These are phyloP conservation scores for Phialophora tarda DNA, from an alignment of 2,329 filamentous ascomycete genomes.

Conservation along the genomic window DNA sequence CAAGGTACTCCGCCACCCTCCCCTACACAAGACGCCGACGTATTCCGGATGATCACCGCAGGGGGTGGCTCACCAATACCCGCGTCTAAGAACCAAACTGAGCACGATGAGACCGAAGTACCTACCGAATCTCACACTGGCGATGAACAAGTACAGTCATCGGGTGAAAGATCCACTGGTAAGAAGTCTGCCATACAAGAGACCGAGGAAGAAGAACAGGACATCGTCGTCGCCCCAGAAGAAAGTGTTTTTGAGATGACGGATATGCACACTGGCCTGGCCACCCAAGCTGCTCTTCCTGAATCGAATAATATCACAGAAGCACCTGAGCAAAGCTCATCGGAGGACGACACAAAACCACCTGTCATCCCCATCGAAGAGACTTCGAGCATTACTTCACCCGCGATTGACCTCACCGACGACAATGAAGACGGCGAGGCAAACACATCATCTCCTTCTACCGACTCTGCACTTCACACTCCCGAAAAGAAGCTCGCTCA, in stretches of 20 bases:
- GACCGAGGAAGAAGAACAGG: slow-evolving; percentile 1
- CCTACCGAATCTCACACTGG: not conserved
- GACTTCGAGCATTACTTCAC: not conserved
- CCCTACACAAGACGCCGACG: slow-evolving; percentile 12
- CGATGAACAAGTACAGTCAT: slow-evolving; percentile 9
- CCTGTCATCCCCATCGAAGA: not conserved
- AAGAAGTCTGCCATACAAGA: slow-evolving; percentile 3
- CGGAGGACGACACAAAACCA: slow-evolving; percentile 2
- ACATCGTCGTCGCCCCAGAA: not conserved
- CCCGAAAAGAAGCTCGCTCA: slow-evolving; percentile 28
- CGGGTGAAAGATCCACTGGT: slow-evolving; percentile 5
- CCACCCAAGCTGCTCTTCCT: slow-evolving; percentile 10
- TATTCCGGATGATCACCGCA: slow-evolving; percentile 26
- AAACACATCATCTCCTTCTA: slow-evolving; percentile 9
- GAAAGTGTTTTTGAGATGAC: slow-evolving; percentile 2
- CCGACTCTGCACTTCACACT: slow-evolving; percentile 13
- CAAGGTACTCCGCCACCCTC: slow-evolving; percentile 22
- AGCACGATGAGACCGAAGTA: slow-evolving; percentile 8
- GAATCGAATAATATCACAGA: slow-evolving; percentile 7
- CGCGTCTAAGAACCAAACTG: slow-evolving; percentile 1
- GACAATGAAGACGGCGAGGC: slow-evolving; percentile 10
- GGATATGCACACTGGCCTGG: slow-evolving; percentile 9
- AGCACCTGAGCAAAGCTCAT: not conserved
- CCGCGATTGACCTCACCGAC: slow-evolving; percentile 15
- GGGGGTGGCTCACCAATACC: slow-evolving; percentile 25